These are phyloP conservation scores for Panus rudis DNA, from an alignment of 768 basidiomycete species.

Conservation along the genomic window DNA sequence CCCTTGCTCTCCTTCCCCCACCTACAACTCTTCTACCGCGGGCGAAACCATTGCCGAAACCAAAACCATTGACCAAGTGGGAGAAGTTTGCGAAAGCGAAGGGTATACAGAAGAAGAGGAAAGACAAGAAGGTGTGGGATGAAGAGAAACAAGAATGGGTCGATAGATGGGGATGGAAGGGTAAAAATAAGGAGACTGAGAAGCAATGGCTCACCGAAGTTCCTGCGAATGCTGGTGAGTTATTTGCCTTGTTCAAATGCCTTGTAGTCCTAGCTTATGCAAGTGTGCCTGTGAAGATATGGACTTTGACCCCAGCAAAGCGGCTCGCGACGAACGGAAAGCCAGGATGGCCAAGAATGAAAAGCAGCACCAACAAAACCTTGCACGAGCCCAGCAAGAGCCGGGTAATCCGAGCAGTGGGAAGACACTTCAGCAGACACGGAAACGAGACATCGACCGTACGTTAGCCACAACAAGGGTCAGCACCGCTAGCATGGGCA, in stretches of 20 bases:
- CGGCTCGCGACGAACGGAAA: slow-evolving; percentile 73
- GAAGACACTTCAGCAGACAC: slow-evolving; percentile 24
- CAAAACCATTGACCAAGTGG: slow-evolving; percentile 94
- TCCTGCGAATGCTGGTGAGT: slow-evolving; percentile 75
- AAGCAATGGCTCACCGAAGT: slow-evolving; percentile 91
- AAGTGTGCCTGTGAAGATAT: slow-evolving; percentile 41
- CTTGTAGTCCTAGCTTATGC: neutral
- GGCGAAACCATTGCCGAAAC: slow-evolving; percentile 88
- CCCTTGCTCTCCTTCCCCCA: slow-evolving; percentile 72
- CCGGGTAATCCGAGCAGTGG: slow-evolving; percentile 22
- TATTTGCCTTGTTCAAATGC: neutral
- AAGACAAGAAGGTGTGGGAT: slow-evolving; percentile 85
- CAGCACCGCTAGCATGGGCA: slow-evolving; percentile 94
- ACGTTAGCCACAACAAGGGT: slow-evolving; percentile 68
- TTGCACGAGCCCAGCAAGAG: slow-evolving; percentile 44
- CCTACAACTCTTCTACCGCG: slow-evolving; percentile 77
- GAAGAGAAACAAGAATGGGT: slow-evolving; percentile 94
- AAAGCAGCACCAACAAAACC: slow-evolving; percentile 65
- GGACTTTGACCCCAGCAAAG: slow-evolving; percentile 73
- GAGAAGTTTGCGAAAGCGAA: slow-evolving; percentile 91
- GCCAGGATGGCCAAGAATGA: slow-evolving; percentile 80
- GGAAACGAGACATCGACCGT: slow-evolving; percentile 70
- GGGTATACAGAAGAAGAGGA: slow-evolving; percentile 77
- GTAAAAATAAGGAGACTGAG: slow-evolving; percentile 84
- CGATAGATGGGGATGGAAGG: slow-evolving; percentile 79